A percentile compares a stretch with the other conserved stretches of the same genome.
phyloP scores from a whole-genome alignment of 495 filamentous ascomycete genomes.

The Massariosphaeria phaeospora region DNA sequence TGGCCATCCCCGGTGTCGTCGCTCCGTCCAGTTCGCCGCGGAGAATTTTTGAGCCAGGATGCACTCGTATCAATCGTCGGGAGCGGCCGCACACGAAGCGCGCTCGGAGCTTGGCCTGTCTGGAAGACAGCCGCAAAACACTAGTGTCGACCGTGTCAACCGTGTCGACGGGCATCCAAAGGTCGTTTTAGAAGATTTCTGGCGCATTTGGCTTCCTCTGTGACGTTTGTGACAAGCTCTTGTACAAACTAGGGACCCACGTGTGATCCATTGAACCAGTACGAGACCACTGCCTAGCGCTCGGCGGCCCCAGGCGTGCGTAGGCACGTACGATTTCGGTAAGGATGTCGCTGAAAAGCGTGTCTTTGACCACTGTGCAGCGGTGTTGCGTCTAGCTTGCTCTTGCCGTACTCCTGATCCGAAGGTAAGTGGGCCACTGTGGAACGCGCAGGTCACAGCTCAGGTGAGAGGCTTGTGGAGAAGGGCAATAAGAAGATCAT shows the following conservation, averaged over 20 bases:
- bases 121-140: slow-evolving; percentile 6
- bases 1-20: not conserved
- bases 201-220: slow-evolving; percentile 1
- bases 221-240: not conserved
- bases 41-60: not conserved
- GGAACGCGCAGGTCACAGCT: not conserved
- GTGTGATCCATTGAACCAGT: not conserved
- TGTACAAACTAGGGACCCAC: not conserved
- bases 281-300: slow-evolving; percentile 1
- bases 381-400: not conserved
- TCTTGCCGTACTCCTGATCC: not conserved
- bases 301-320: slow-evolving; percentile 3
- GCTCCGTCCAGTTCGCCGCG: not conserved
- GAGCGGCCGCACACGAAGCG: not conserved
- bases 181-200: too few relatives aligned
- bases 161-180: not conserved
- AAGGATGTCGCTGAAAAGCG: not conserved
- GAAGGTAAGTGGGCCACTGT: not conserved
- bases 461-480: not conserved
- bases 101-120: slow-evolving; percentile 5
- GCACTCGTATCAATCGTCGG: not conserved
- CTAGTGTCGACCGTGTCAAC: slow-evolving; percentile 9
- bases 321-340: not conserved
- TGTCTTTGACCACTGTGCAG: not conserved
- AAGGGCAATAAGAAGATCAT: slow-evolving; percentile 6